These are phyloP conservation scores for Lactuca saligna DNA, from an alignment of 129 eudicot species.

Conservation along the genomic window DNA sequence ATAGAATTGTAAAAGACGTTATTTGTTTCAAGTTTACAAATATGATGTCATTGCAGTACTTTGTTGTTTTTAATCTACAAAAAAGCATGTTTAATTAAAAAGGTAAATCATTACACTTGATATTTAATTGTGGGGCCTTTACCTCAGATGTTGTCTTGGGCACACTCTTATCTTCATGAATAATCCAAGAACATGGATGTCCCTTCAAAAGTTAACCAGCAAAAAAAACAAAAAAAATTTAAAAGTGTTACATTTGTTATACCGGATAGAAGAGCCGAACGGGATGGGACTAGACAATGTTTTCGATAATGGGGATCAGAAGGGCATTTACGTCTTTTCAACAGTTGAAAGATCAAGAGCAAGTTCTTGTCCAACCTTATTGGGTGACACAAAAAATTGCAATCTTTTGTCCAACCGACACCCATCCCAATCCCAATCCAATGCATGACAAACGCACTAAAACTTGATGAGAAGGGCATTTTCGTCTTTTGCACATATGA, in stretches of 20 bases:
- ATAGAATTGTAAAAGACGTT: too few species aligned
- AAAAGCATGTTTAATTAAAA: not conserved
- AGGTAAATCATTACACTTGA: slow-evolving; percentile 11
- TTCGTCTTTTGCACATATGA: not conserved
- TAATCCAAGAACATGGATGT: slow-evolving; percentile 61
- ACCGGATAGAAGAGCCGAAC: not conserved
- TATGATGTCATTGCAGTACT: not conserved
- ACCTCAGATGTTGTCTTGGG: slow-evolving; percentile 44
- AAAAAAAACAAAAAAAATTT: not conserved
- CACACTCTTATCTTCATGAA: slow-evolving; percentile 46
- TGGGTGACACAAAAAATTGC: too few species aligned
- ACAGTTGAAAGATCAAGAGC: too few species aligned
- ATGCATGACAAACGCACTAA: too few species aligned
- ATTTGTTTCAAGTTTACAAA: not conserved
- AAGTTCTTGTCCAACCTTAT: too few species aligned
- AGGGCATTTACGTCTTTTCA: not conserved
- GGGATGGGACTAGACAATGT: not conserved
- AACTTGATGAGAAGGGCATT: too few species aligned
- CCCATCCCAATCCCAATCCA: too few species aligned
- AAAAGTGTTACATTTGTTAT: not conserved
- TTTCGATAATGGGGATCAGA: not conserved
- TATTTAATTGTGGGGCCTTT: slow-evolving; percentile 11
- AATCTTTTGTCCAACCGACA: too few species aligned
- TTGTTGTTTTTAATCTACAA: not conserved
- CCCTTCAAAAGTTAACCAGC: slow-evolving; percentile 56